Evolutionary conservation across 2,329 filamentous ascomycete species (phyloP), one percentile per base, ranked within the genome.

Genomic region (Achaetomium macrosporum): DNA sequence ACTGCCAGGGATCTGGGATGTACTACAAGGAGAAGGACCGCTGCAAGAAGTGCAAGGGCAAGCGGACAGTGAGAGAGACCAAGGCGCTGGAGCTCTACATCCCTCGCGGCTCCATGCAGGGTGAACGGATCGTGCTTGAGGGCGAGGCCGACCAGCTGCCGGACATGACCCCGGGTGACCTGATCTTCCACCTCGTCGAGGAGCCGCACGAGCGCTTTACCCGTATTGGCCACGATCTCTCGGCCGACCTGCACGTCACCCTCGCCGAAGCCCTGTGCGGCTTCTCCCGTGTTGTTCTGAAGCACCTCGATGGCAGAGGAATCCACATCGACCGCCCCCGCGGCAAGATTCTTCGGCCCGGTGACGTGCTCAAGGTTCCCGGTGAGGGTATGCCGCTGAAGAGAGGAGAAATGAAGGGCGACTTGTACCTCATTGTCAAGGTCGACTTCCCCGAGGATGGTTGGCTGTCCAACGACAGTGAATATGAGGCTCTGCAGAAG

Each of bases 31-130:
- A 96, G 66, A 97, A 97, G 76, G 93, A 99, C 66, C 89, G 90
- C 67, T 99, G 93, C 78, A 96, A 95, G 78, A 96, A 93, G 76
- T 99, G 93, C 82, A 97, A 97, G 74, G 93, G 93, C 65, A 88
- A 88, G 70, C 82, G 89, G 57, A 90, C 89, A 13, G 83, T 84
- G 42, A 86, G 90, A 64, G 88, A 93, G 71, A 93, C 88, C 71
- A 99, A 97, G 75, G 88, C 92, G 3, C 77, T 99, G 56, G 93
- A 99, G 73, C 85, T 99, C 48, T 97, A 97, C 73, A 96, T 99
- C 55, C 90, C 92, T 10, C 83, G 88, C 48, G 92, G 92, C 43
- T 87, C 87, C 37, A 82, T 82, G 75, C 85, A 95, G 68, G 91
- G 91, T 59, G 92, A 99, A 65, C 84, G 84, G 60, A 96, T 99